Conservation (phyloP, 768 basidiomycete genomes). For the Tylopilus vinaceipallidus region DNA sequence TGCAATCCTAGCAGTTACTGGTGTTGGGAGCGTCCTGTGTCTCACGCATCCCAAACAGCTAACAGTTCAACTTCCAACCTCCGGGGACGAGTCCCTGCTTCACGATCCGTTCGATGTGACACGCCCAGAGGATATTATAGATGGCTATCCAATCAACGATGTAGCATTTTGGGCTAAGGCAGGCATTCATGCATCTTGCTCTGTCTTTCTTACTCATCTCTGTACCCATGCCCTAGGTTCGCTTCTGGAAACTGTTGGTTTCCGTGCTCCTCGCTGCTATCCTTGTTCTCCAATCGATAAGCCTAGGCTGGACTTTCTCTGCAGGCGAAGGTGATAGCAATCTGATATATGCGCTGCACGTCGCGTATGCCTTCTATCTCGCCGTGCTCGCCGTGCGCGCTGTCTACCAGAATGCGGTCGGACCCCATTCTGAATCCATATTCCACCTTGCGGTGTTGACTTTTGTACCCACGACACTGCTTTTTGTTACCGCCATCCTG, state of each 20-base stretch:
- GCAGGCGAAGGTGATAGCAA: slow-evolving; percentile 30
- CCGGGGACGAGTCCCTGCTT: slow-evolving; percentile 24
- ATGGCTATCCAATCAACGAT: slow-evolving; percentile 65
- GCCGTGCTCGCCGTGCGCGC: slow-evolving; percentile 51
- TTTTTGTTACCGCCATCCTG: slow-evolving; percentile 52
- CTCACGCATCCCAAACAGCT: slow-evolving; percentile 42
- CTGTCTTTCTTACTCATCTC: background rate
- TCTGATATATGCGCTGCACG: slow-evolving; percentile 43
- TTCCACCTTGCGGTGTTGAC: slow-evolving; percentile 64
- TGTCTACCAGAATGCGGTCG: slow-evolving; percentile 43
- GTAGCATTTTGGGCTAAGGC: slow-evolving; percentile 59
- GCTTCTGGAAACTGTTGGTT: slow-evolving; percentile 54
- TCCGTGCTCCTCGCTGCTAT: slow-evolving; percentile 44
- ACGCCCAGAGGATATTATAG: slow-evolving; percentile 63
- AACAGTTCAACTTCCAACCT: slow-evolving; percentile 49
- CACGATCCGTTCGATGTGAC: slow-evolving; percentile 71
- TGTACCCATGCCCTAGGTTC: slow-evolving; percentile 42
- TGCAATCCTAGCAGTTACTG: slow-evolving; percentile 41
- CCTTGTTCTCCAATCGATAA: slow-evolving; percentile 49
- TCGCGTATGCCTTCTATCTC: slow-evolving; percentile 58
- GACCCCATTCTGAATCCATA: slow-evolving; percentile 43
- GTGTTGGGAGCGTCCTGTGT: slow-evolving; percentile 45
- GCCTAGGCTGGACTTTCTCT: slow-evolving; percentile 48
- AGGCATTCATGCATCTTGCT: slow-evolving; percentile 15
- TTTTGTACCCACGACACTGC: slow-evolving; percentile 43